Base-by-base conservation (phyloP, 2,329 filamentous ascomycete species). In the Colletotrichum graminicola region DNA sequence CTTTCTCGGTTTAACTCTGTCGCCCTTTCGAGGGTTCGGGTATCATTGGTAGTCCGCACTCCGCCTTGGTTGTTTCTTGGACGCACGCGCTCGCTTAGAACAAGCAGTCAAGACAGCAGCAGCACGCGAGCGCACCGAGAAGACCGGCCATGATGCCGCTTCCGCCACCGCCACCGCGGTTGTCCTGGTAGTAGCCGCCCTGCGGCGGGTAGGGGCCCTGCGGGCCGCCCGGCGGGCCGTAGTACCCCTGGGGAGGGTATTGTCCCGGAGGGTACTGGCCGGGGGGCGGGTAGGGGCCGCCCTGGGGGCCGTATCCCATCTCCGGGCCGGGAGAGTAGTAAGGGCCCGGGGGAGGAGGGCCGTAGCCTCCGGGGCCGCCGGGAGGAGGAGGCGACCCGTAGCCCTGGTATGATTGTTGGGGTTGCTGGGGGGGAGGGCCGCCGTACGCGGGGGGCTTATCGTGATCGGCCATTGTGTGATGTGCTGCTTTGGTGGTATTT, bases 51-150 rank as follows among this genome's bases (percentile, higher is more conserved):
- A 4, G 5, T 62, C 36, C 47, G 60, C 47, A 21, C n/a, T 57
- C 36, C 32, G 16, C 12, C 34, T 51, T 23, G 10, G 8, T 51
- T 49, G 26, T 32, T 61, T 41, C 26, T 12, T 26, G 36, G 36
- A 12, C 49, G 57, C 39, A 41, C 52, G 41, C 66, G n/a, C 32
- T 29, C 54, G 41, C 67, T 79, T 85, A 90, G 76, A 88, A 89
- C n/a, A 89, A 76, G 55, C 82, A 80, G 74, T 90, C 88, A 76
- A 90, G 77, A 76, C 88, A 90, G 79, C 88, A 90, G 77, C 88
- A 90, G 78, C 87, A 89, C 1, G 88, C 88, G 71, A 88, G 76
- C 73, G 82, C 82, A 21, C 85, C 87, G 21, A 88, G 75, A 64
- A 88, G 77, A 52, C 84, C 85, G 43, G 83, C 83, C 52, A 87